Evolutionary conservation across 768 basidiomycete species (phyloP).

Genomic region (Suillus brevipes): DNA sequence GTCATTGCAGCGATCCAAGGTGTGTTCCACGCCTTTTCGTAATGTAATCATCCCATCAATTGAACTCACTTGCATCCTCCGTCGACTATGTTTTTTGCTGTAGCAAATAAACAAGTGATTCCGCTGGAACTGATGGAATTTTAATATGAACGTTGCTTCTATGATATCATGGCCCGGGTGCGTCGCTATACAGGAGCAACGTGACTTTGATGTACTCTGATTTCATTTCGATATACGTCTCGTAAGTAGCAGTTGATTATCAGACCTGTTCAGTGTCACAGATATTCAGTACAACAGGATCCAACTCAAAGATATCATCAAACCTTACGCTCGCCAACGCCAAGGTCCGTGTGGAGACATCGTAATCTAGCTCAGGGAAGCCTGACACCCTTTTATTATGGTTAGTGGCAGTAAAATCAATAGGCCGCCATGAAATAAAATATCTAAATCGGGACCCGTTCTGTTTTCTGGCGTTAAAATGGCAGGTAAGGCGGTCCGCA

Average conservation of each 20-base stretch:
- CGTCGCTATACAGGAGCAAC: neutral
- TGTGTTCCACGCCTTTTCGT: neutral
- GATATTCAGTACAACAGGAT: neutral
- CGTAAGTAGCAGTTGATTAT: neutral
- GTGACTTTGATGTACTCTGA: neutral
- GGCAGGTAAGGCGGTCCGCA: no score
- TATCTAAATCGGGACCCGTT: neutral
- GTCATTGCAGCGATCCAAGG: neutral
- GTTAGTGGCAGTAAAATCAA: neutral
- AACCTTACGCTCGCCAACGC: neutral
- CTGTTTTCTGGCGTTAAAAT: no score
- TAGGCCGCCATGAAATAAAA: neutral
- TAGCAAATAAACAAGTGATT: neutral
- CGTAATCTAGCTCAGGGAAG: neutral
- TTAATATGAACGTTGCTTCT: no score
- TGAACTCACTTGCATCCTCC: no score
- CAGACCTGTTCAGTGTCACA: neutral
- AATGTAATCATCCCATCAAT: neutral
- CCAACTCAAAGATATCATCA: neutral
- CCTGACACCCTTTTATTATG: neutral
- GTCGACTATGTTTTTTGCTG: neutral
- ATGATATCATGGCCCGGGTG: neutral
- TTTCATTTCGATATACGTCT: neutral
- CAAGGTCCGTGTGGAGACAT: neutral
- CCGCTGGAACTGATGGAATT: neutral